Conservation (phyloP, 2,329 filamentous ascomycete species). For the Colletotrichum sp. region DNA sequence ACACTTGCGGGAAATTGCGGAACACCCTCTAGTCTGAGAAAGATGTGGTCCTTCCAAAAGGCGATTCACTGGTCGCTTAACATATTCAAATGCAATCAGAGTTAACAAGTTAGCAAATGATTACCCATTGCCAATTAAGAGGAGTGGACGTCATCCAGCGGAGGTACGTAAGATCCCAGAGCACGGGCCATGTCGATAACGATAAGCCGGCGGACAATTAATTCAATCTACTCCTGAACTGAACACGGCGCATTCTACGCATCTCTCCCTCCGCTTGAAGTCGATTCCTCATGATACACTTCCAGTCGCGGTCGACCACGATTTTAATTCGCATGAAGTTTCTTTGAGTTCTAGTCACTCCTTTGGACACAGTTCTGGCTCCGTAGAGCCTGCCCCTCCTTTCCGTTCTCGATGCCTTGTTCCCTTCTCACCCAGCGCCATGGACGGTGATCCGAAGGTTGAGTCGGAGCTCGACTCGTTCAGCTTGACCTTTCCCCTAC, state of each 20-base stretch:
- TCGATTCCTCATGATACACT: not conserved
- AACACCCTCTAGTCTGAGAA: accelerated
- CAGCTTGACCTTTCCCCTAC: constrained; percentile 84
- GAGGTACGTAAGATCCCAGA: not conserved
- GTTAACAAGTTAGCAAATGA: not conserved
- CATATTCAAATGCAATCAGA: not conserved
- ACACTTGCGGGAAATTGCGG: not conserved
- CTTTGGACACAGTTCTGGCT: constrained; percentile 2
- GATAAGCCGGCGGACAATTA: constrained; percentile 13
- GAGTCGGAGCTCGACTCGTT: constrained; percentile 81
- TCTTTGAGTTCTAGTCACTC: constrained; percentile 12
- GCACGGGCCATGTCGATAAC: constrained; percentile 14
- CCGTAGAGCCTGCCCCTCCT: constrained; percentile 1
- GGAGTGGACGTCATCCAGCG: not conserved
- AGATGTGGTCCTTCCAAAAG: not conserved
- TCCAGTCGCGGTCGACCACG: not conserved
- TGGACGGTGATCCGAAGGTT: constrained; percentile 78
- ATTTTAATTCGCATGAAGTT: not conserved
- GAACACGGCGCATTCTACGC: not conserved
- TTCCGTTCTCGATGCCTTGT: constrained; percentile 15
- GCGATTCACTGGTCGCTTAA: not conserved
- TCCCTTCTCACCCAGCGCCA: constrained; percentile 36
- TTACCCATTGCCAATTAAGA: not conserved
- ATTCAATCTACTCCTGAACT: not conserved
- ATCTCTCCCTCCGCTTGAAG: not conserved